phyloP scores from a whole-genome alignment of 2,329 filamentous ascomycete genomes.

The Helotiales sp. region DNA sequence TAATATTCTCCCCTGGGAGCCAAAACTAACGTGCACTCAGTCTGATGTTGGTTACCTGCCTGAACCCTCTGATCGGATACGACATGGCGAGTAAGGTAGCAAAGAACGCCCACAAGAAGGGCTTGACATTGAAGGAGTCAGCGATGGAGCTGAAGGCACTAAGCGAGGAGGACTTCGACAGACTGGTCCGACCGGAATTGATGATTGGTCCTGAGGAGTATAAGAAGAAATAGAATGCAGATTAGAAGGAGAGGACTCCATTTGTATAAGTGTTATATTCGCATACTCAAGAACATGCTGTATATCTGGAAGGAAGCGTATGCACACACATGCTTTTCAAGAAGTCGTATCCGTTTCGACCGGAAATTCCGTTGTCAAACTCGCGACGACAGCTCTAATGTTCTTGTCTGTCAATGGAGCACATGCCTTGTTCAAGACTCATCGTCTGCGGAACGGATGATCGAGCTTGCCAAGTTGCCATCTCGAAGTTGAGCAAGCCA shows the following conservation, averaged over 20 bases:
- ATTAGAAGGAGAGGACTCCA: background rate
- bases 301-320: background rate
- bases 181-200: slow-evolving; percentile 87
- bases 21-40: slow-evolving; percentile 51
- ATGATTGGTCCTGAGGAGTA: slow-evolving; percentile 86
- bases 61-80: slow-evolving; percentile 97
- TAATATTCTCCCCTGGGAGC: background rate
- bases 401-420: too few species aligned
- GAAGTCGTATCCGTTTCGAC: too few species aligned
- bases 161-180: slow-evolving; percentile 87
- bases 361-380: too few species aligned
- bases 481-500: too few species aligned
- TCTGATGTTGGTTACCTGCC: slow-evolving; percentile 96
- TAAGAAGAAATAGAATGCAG: slow-evolving; percentile 45
- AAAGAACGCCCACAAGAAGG: slow-evolving; percentile 99
- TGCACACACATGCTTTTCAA: too few species aligned
- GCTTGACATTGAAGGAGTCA: slow-evolving; percentile 88
- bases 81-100: slow-evolving; percentile 97
- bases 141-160: slow-evolving; percentile 92
- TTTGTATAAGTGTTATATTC: background rate
- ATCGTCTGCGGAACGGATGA: too few species aligned
- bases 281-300: slow-evolving; percentile 1
- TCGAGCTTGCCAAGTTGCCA: too few species aligned
- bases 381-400: too few species aligned
- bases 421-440: too few species aligned